A percentile compares a stretch with the other conserved stretches of the same genome.
Evolutionary conservation across 1,284 basidiomycete species (phyloP).

Genomic region (Cutaneotrichosporon curvatum): DNA sequence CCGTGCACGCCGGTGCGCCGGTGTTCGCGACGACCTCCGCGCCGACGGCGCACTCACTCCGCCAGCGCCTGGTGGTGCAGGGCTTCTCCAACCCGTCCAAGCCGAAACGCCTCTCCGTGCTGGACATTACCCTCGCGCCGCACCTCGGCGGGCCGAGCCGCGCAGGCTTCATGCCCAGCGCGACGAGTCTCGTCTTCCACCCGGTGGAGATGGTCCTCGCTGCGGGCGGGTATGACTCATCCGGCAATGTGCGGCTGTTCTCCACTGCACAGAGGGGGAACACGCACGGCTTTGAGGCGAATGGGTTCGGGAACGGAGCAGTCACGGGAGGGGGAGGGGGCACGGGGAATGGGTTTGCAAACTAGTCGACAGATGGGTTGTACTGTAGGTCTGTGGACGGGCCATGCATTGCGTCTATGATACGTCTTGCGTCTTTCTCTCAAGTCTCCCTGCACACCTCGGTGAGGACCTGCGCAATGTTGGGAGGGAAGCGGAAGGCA

Average conservation of each 20-base stretch:
- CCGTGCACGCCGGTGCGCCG: conserved; percentile 75
- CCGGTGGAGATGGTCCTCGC: conserved; percentile 45
- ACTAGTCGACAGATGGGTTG: too few relatives aligned
- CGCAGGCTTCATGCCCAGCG: conserved; percentile 37
- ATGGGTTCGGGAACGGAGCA: too few relatives aligned
- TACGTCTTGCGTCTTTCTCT: background rate
- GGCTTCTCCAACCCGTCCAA: conserved; percentile 36
- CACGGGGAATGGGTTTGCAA: too few relatives aligned
- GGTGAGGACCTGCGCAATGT: conserved; percentile 25
- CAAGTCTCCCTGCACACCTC: conserved; percentile 25
- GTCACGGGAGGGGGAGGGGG: too few relatives aligned
- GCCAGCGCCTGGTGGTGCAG: conserved; percentile 41
- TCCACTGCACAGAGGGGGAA: too few relatives aligned
- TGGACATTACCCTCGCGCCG: conserved; percentile 34
- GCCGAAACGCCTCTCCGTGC: conserved; percentile 31
- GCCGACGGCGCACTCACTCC: conserved; percentile 26
- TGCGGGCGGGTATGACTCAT: conserved; percentile 41
- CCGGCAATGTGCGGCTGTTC: conserved; percentile 42
- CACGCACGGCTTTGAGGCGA: too few relatives aligned
- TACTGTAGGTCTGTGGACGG: background rate
- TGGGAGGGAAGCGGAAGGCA: conserved; percentile 35
- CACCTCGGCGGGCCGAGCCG: conserved; percentile 18
- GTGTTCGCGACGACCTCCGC: conserved; percentile 68
- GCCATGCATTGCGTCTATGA: conserved; percentile 3
- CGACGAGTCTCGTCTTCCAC: conserved; percentile 44